phyloP scores from a whole-genome alignment of 2,329 filamentous ascomycete species.

The Colletotrichum graminicola region DNA sequence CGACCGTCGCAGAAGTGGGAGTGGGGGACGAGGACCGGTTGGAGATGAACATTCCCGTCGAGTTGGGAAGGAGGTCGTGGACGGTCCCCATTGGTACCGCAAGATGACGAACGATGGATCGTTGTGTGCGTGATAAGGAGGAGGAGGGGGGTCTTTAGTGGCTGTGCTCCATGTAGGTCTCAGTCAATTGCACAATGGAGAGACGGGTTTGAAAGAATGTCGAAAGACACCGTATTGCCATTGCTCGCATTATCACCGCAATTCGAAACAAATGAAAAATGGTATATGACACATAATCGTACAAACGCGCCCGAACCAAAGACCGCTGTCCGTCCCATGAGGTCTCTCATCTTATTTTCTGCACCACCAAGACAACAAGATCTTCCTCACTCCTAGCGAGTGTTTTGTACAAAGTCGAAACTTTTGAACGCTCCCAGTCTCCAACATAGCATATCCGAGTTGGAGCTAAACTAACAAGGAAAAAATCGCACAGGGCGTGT shows the following conservation, averaged over 20 bases:
- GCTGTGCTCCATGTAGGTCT: not conserved
- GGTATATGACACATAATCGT: constrained; percentile 38
- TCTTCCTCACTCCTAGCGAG: constrained; percentile 29
- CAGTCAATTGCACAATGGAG: not conserved
- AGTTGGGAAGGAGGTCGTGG: constrained; percentile 15
- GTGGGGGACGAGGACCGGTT: constrained; percentile 7
- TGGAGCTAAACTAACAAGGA: constrained; percentile 28
- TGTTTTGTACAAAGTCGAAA: constrained; percentile 19
- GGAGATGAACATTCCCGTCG: constrained; percentile 40
- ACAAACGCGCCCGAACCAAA: constrained; percentile 19
- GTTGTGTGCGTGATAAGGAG: not conserved
- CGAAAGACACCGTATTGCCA: not conserved
- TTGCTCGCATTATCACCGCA: constrained; percentile 1
- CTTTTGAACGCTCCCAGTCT: constrained; percentile 1
- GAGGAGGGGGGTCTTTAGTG: too few species aligned
- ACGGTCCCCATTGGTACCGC: constrained; percentile 12
- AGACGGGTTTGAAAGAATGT: not conserved
- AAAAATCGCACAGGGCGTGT: constrained; percentile 7
- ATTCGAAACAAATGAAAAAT: constrained; percentile 26
- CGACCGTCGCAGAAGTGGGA: not conserved
- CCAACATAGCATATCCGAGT: not conserved
- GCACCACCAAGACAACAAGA: not conserved
- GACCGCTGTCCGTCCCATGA: not conserved
- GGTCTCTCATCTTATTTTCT: not conserved
- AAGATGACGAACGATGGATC: not conserved